Percentiles rank a stretch among this genome's conserved stretches.
Conservation (phyloP, 2,329 filamentous ascomycete genomes). For the Cladosporium colombiae region DNA sequence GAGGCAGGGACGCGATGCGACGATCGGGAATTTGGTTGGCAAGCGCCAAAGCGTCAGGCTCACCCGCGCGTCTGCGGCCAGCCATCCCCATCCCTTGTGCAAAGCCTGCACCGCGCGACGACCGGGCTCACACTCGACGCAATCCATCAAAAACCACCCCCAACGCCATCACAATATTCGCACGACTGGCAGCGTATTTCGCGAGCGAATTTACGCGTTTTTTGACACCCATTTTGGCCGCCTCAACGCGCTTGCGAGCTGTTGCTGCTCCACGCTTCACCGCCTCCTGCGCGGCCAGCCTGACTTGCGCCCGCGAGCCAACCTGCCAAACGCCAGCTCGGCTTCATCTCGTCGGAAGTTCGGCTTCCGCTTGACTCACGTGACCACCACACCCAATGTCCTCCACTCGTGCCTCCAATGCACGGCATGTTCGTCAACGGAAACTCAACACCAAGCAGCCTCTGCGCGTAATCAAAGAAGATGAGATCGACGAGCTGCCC, state of each 20-base stretch:
- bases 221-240: slow-evolving; percentile 26
- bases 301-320: background rate
- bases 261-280: slow-evolving; percentile 23
- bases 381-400: slow-evolving; percentile 14
- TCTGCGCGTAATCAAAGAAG: slow-evolving; percentile 82
- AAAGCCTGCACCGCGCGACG: slow-evolving; percentile 5
- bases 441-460: slow-evolving; percentile 91
- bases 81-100: background rate
- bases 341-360: background rate
- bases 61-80: background rate
- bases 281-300: background rate
- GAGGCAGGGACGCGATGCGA: background rate
- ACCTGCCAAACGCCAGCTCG: slow-evolving; percentile 1
- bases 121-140: background rate
- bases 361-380: slow-evolving; percentile 4
- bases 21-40: background rate
- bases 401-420: slow-evolving; percentile 18
- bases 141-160: slow-evolving; percentile 22
- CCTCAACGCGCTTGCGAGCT: slow-evolving; percentile 20
- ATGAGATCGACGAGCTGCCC: slow-evolving; percentile 79
- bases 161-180: slow-evolving; percentile 20
- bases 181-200: background rate
- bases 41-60: background rate
- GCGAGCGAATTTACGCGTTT: slow-evolving; percentile 15
- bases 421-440: slow-evolving; percentile 65